Evolutionary conservation across 345 rosid genomes (phyloP).

Genomic region (Salix exigua): DNA sequence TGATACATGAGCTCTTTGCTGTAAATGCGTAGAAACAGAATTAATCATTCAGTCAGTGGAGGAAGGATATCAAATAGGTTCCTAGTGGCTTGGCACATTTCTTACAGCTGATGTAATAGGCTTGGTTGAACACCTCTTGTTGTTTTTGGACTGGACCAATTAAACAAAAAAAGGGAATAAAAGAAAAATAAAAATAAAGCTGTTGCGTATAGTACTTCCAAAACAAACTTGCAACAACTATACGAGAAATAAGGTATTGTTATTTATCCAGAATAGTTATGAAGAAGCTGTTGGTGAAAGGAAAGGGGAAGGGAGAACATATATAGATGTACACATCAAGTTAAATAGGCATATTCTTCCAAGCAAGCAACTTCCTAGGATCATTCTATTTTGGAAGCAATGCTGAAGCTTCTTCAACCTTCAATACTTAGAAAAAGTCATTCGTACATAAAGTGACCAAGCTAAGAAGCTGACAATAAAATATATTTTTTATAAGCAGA

Average conservation of each 20-base stretch:
- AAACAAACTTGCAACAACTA: not conserved
- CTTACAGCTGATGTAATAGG: not conserved
- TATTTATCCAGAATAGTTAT: not conserved
- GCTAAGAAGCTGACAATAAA: no score
- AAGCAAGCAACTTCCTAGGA: no score
- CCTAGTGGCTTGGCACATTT: not conserved
- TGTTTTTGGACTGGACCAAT: not conserved
- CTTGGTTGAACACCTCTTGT: not conserved
- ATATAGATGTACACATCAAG: not conserved
- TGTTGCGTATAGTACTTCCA: not conserved
- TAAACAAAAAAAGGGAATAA: not conserved
- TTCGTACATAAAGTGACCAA: no score
- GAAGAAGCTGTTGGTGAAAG: not conserved
- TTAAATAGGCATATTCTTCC: no score
- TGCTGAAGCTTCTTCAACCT: no score
- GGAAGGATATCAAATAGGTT: not conserved
- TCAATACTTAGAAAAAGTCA: no score
- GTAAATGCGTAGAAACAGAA: conserved; percentile 25
- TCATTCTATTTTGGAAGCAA: no score
- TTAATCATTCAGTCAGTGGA: not conserved
- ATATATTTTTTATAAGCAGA: no score
- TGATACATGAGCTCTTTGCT: conserved; percentile 99
- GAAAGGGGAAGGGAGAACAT: not conserved
- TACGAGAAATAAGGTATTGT: not conserved
- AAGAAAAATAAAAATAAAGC: not conserved